These are phyloP conservation scores for Calonectria pteridis DNA, from an alignment of 2,329 filamentous ascomycete species.

Conservation along the genomic window DNA sequence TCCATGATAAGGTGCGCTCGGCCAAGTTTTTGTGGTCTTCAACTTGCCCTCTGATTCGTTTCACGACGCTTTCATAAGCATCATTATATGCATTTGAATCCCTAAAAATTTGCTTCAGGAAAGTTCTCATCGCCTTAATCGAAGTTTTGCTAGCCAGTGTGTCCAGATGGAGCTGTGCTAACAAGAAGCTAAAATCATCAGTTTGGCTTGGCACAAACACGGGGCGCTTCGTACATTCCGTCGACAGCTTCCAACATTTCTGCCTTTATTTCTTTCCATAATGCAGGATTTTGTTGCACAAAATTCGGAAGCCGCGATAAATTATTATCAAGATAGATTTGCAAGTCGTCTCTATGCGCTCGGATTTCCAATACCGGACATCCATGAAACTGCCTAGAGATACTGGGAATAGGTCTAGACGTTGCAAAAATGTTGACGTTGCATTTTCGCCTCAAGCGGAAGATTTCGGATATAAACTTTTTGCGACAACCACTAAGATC, in stretches of 20 bases:
- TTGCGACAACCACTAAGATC: neutral
- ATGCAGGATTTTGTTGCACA: accelerated
- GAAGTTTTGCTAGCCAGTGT: neutral
- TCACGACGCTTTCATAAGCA: neutral
- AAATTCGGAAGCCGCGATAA: neutral
- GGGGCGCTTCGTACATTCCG: neutral
- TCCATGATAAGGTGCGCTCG: neutral
- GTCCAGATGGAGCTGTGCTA: neutral
- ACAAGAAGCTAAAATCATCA: neutral
- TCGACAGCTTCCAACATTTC: neutral
- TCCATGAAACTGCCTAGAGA: constrained; percentile 37
- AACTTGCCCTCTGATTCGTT: neutral
- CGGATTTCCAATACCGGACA: neutral
- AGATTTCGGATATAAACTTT: neutral
- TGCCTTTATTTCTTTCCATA: neutral
- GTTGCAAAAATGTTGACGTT: neutral
- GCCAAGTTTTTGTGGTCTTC: neutral
- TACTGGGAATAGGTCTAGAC: constrained; percentile 27
- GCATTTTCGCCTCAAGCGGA: neutral
- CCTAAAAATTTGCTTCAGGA: neutral
- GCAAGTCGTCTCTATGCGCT: constrained; percentile 18
- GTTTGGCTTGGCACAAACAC: neutral
- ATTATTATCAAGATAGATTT: constrained; percentile 12
- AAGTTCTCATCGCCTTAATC: constrained; percentile 46
- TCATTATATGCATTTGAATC: neutral